phyloP scores from a whole-genome alignment of 495 filamentous ascomycete genomes.

The Podospora bellae-mahoneyi region DNA sequence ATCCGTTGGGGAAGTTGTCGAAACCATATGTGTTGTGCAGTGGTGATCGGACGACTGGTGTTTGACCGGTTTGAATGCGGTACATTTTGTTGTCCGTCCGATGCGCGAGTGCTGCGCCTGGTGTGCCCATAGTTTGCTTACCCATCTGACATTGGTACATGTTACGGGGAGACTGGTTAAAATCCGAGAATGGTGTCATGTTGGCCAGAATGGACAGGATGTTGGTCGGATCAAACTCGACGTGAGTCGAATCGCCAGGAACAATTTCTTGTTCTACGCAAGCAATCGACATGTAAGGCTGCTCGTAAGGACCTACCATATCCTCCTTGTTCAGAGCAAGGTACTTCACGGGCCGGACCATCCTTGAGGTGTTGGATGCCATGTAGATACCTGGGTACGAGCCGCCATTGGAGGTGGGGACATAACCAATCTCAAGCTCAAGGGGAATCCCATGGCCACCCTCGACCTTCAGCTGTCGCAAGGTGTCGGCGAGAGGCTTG shows the following conservation, averaged over 20 bases:
- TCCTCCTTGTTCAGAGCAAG: conserved; percentile 79
- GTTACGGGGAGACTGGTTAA: conserved; percentile 97
- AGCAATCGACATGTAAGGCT: conserved; percentile 97
- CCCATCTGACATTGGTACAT: conserved; percentile 99
- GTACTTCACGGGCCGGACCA: conserved; percentile 91
- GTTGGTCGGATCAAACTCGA: conserved; percentile 92
- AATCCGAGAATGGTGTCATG: conserved; percentile 98
- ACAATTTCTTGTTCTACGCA: conserved; percentile 78
- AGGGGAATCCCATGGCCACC: conserved; percentile 78
- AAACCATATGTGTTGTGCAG: conserved; percentile 94
- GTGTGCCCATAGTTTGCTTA: conserved; percentile 98
- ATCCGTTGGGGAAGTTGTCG: conserved; percentile 98
- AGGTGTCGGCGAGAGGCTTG: conserved; percentile 70
- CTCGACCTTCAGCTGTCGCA: conserved; percentile 94
- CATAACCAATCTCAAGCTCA: conserved; percentile 85
- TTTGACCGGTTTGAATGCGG: conserved; percentile 91
- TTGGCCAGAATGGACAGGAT: conserved; percentile 97
- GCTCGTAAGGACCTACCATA: conserved; percentile 87
- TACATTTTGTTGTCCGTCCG: conserved; percentile 98
- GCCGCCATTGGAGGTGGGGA: conserved; percentile 80
- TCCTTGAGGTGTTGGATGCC: conserved; percentile 76
- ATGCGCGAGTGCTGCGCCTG: conserved; percentile 77
- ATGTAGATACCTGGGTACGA: conserved; percentile 96
- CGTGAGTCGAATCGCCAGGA: conserved; percentile 84
- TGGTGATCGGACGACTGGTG: conserved; percentile 85